Evolutionary conservation across 345 rosid genomes (phyloP), one percentile per base, ranked within the genome.

Genomic region (Citrus glauca): DNA sequence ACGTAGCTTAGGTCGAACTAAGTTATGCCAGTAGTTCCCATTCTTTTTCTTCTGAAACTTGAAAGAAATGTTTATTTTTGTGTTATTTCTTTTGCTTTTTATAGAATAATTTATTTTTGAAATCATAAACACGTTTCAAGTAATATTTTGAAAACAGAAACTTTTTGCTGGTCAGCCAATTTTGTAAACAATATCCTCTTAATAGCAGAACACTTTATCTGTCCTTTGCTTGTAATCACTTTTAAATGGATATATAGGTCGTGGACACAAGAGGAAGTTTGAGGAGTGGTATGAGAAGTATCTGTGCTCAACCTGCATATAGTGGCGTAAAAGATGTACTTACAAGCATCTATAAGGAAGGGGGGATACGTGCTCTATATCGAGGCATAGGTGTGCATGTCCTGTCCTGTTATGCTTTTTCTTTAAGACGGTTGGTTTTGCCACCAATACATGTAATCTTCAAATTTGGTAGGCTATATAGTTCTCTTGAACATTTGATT

Each of bases 321-420:
- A 79, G 80, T 63, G 96, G 98, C 62, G 85, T 95, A 74, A 89
- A 84, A 79, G 93, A 91, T 79, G 98, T 93, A 73, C 90, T 95
- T 73, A 62, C 86, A 67, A 85, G 83, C 75, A 93, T 92, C 79
- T 93, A 91, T 85, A 91, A 83, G 87, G 96, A 89, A 88, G 99
- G 93, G 72, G 95, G 98, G 74, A 74, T 85, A 25, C 98, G 94
- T 56, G 94, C 84, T 66, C 83, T 95, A 33, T 95, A 95, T 82
- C 87, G 98, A 55, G 99, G 99, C 77, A 82, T 95, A 80, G 98
- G 98, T 95, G 82, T n/a, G 87, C 75, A 62, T 68, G n/a, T 32
- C 32, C 77, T 71, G 27, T 30, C 37, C 80, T 71, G 5, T 40
- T 50, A n/a, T 73, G 64, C 50, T 42, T 66, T n/a, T 71, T 27